Evolutionary conservation across 345 rosid species (phyloP), one percentile per base, ranked within the genome.

Genomic region (Viola odorata): DNA sequence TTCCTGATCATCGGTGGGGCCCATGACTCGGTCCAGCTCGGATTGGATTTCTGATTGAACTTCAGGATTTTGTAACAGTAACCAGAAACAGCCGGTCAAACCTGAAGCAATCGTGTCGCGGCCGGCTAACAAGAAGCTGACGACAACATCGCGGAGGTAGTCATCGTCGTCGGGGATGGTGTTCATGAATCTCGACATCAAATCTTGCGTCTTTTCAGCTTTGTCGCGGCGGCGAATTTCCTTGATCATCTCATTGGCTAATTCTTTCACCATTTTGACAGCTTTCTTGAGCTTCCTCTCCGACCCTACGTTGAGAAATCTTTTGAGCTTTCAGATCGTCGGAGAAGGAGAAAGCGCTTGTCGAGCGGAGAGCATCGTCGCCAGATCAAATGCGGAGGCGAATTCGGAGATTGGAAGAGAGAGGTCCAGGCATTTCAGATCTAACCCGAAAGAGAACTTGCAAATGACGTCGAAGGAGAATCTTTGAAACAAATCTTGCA

Each of bases 121-220:
- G 8, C 89, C 83, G 16, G 89, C 81, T 37, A 84, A 49, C 3
- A 81, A 48, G 56, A 88, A 88, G 66, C 92, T 88, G 38, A 88
- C 75, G 4, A 88, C 79, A 64, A 88, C 82, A 58, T 88, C 96
- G 41, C 88, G 69, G 36, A 88, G 57, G 51, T 70, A 78, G 4
- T 71, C 66, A 1, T 78, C 87, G 8, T 80, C 83, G 47, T 52
- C 66, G 3, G 83, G 64, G 7, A 74, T 73, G 3, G 38, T 7
- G 50, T 64, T 47, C 86, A 88, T 80, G 75, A 88, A 85, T n/a
- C 91, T 83, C 38, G 91, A 83, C 4, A 88, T 54, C 5, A 88
- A 84, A 76, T 85, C 96, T 50, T 17, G 17, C 1, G 17, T 37
- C 3, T 37, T 2, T 9, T 37, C 17, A 53, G 32, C 5, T 38